phyloP scores from a whole-genome alignment of 2,329 filamentous ascomycete species.

The Rutstroemia sp. region DNA sequence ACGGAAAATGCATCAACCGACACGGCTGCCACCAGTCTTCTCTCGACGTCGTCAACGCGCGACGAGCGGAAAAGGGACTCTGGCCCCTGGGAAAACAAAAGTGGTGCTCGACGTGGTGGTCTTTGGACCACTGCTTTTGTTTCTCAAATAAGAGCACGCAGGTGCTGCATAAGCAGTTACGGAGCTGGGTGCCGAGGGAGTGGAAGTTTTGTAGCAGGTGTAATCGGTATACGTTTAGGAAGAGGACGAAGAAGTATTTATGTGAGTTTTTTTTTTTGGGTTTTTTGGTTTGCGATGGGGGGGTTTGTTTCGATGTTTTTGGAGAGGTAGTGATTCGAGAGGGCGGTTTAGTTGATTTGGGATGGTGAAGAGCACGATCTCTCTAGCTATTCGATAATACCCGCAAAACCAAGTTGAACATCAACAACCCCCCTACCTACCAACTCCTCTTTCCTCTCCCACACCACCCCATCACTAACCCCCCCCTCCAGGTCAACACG shows the following conservation, averaged over 20 bases:
- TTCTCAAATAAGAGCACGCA: neutral
- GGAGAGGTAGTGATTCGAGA: too few relatives aligned
- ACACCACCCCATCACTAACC: neutral
- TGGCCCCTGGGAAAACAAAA: neutral
- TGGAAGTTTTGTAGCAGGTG: constrained; percentile 22
- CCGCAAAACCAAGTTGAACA: too few relatives aligned
- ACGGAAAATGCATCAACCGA: too few relatives aligned
- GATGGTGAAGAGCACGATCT: neutral
- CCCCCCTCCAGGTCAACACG: constrained; percentile 19
- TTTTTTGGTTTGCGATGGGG: neutral
- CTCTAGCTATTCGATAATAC: too few relatives aligned
- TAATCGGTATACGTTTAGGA: constrained; percentile 20
- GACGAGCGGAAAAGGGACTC: neutral
- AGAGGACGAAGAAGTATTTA: constrained; percentile 14
- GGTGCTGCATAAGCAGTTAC: constrained; percentile 15
- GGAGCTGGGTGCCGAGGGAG: constrained; percentile 19
- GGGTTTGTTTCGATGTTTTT: too few relatives aligned
- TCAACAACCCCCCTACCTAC: too few relatives aligned
- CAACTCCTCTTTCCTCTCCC: too few relatives aligned
- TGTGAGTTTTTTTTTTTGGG: constrained; percentile 13
- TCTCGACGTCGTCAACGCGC: too few relatives aligned
- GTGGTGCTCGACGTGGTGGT: neutral
- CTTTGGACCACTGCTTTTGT: neutral
- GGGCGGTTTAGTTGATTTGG: too few relatives aligned
- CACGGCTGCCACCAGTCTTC: too few relatives aligned